phyloP scores from a whole-genome alignment of 2,329 filamentous ascomycete genomes.

The Ophiostoma sp. region DNA sequence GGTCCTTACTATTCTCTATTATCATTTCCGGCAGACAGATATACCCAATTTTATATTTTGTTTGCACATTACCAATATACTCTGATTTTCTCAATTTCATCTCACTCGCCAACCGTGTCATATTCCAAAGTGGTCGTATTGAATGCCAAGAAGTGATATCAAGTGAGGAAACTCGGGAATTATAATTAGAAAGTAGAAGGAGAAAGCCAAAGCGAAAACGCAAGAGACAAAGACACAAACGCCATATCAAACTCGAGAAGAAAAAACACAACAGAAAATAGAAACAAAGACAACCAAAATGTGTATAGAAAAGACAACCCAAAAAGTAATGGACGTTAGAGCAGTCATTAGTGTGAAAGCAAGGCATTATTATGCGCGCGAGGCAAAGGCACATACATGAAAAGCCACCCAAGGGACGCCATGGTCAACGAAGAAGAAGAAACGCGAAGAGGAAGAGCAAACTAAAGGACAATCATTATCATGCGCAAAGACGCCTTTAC shows the following conservation, averaged over 20 bases:
- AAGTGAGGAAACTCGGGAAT: neutral
- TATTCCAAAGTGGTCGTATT: neutral
- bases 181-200: slow-evolving; percentile 3
- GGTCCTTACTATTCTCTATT: neutral
- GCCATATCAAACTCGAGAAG: neutral
- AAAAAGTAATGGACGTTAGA: slow-evolving; percentile 3
- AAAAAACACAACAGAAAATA: neutral
- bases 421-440: neutral
- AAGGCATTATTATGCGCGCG: neutral
- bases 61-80: neutral
- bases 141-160: slow-evolving; percentile 2
- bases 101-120: neutral
- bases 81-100: neutral
- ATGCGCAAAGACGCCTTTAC: slow-evolving; percentile 26
- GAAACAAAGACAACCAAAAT: slow-evolving; percentile 1
- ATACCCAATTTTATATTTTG: neutral
- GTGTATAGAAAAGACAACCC: slow-evolving; percentile 4
- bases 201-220: slow-evolving; percentile 1
- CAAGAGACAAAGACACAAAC: neutral
- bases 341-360: slow-evolving; percentile 1
- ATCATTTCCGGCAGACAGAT: neutral
- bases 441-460: neutral
- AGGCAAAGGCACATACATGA: neutral
- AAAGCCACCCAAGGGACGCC: slow-evolving; percentile 5
- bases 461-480: neutral